Evolutionary conservation across 345 rosid species (phyloP), one percentile per base, ranked within the genome.

Genomic region (Bruguiera gymnorhiza): DNA sequence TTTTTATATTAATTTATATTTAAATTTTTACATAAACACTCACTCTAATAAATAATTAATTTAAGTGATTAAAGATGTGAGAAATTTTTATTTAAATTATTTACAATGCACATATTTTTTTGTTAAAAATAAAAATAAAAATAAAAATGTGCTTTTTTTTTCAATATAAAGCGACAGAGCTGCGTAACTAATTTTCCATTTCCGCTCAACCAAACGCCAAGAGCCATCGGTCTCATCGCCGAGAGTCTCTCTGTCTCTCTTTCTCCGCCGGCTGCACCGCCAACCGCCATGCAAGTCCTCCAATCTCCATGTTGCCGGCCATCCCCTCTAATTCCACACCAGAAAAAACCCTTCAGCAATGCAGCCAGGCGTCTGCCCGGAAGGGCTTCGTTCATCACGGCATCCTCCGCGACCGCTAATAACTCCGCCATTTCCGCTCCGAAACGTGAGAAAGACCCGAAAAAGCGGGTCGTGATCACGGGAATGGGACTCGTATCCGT

Each of bases 401-500:
- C 92, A 2, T 68, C 96, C 0, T 54, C 53, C 30, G 30, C 60
- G 13, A 24, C 61, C 39, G 43, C 23, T 54, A 63, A 48, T 54
- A 68, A 67, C 50, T 39, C 92, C 6, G 36, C 86, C 24, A 81
- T 70, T 13, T 81, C 96, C 30, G 83, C 97, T 19, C 98, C 99
- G 23, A 92, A 86, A 82, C 97, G 98, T 43, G 97, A 96, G 75
- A 89, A 81, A 21, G 97, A 96, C 87, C 97, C 99, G 23, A 92
- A 88, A 82, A 96, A 96, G 82, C 81, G 99, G 32, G 94, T 96
- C 0, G 99, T 96, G 8, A 84, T 96, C 60, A 96, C 99, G 1
- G 99, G 99, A 23, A 90, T 80, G 98, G 99, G 99, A 6, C 77
- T 96, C 67, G 98, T 96, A 30, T 96, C 99, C 51, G 99, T 96